Conservation (phyloP, 768 basidiomycete species). For the Fomitopsis serialis region DNA sequence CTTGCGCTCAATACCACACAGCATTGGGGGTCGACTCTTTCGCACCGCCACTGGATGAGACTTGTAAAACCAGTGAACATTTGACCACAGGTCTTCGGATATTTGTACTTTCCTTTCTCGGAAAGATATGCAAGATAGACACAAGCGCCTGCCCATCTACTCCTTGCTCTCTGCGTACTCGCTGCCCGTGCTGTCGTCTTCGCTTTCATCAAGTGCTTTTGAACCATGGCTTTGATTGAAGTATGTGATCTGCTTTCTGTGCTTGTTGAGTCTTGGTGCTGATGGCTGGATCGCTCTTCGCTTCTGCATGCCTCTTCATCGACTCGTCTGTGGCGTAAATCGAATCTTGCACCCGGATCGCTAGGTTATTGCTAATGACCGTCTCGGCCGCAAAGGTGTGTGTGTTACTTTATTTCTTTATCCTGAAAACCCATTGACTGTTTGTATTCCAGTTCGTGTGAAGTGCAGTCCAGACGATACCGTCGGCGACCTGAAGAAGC, state of each 20-base stretch:
- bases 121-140: too few relatives aligned
- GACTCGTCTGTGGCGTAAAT: background rate
- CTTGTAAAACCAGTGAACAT: too few relatives aligned
- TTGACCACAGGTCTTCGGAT: too few relatives aligned
- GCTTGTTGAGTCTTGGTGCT: background rate
- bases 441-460: slow-evolving; percentile 64
- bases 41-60: too few relatives aligned
- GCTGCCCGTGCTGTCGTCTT: background rate
- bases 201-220: too few relatives aligned
- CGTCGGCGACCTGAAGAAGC: slow-evolving; percentile 93
- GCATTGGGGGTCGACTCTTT: too few relatives aligned
- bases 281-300: background rate
- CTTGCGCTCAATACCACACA: too few relatives aligned
- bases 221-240: too few relatives aligned
- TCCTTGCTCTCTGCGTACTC: background rate
- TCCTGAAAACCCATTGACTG: background rate
- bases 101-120: too few relatives aligned
- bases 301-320: background rate
- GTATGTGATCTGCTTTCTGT: background rate
- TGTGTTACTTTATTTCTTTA: background rate
- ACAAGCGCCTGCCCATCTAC: too few relatives aligned
- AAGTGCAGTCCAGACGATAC: slow-evolving; percentile 96
- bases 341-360: too few relatives aligned
- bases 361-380: slow-evolving; percentile 93
- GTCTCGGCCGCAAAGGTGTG: slow-evolving; percentile 83